Conservation (phyloP, 1,284 basidiomycete species). For the Apiotrichum gamsii region DNA sequence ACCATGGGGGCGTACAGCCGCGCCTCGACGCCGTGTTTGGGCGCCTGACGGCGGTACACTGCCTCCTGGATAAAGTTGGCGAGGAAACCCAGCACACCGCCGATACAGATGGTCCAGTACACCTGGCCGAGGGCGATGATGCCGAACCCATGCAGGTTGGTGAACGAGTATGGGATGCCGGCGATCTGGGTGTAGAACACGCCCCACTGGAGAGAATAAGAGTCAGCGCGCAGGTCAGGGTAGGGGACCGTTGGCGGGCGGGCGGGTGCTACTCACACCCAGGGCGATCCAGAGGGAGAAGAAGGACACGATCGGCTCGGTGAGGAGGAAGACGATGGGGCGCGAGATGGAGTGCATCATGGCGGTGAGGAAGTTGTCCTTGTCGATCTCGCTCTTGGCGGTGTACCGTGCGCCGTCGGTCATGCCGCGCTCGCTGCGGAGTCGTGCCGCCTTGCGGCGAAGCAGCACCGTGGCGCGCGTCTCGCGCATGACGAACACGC, state of each 20-base stretch:
- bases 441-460: constrained; percentile 29
- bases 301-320: constrained; percentile 68
- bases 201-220: constrained; percentile 55
- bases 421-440: constrained; percentile 36
- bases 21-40: constrained; percentile 62
- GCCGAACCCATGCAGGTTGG: constrained; percentile 60
- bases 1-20: constrained; percentile 62
- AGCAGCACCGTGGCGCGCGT: constrained; percentile 44
- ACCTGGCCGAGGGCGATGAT: constrained; percentile 59
- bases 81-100: constrained; percentile 56
- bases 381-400: constrained; percentile 43
- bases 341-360: constrained; percentile 32
- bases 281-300: constrained; percentile 72
- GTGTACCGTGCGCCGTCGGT: constrained; percentile 38
- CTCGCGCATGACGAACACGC: constrained; percentile 40
- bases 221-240: not conserved
- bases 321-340: constrained; percentile 54
- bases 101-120: constrained; percentile 58
- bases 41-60: constrained; percentile 51
- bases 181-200: constrained; percentile 64
- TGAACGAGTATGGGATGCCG: constrained; percentile 60
- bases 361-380: constrained; percentile 33
- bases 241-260: too few species aligned
- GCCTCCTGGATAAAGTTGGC: constrained; percentile 62
- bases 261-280: constrained; percentile 47